phyloP scores from a whole-genome alignment of 2,329 filamentous ascomycete genomes.

The Xylaria multiplex region DNA sequence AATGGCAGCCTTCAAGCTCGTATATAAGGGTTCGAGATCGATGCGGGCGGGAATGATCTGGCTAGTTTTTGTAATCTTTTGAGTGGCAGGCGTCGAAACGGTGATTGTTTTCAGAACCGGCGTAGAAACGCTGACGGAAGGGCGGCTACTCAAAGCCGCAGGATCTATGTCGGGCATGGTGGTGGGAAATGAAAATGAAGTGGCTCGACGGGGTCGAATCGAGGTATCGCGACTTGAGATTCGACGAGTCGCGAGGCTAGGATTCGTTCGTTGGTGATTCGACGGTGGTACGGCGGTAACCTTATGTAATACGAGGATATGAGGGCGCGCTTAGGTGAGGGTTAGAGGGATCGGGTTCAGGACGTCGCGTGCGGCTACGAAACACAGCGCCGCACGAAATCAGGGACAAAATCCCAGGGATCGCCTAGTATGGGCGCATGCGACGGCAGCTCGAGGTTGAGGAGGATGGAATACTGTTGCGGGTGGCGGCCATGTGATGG shows the following conservation, averaged over 20 bases:
- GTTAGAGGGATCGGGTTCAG: conserved; percentile 9
- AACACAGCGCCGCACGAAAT: conserved; percentile 45
- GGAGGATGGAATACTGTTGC: conserved; percentile 39
- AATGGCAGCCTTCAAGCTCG: conserved; percentile 68
- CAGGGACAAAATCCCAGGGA: conserved; percentile 44
- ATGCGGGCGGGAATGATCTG: conserved; percentile 73
- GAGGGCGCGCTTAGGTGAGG: conserved; percentile 19
- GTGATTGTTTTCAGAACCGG: conserved; percentile 70
- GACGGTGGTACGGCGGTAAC: not conserved
- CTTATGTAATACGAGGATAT: not conserved
- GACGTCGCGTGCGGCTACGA: conserved; percentile 43
- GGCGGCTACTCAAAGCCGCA: conserved; percentile 70
- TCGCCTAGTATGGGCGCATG: conserved; percentile 40
- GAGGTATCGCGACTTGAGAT: conserved; percentile 39
- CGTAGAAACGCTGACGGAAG: conserved; percentile 66
- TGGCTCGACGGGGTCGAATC: conserved; percentile 39
- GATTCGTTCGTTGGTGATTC: conserved; percentile 2
- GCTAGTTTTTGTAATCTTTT: conserved; percentile 67
- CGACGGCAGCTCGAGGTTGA: conserved; percentile 39
- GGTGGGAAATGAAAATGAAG: conserved; percentile 34
- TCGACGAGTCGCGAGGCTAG: conserved; percentile 36
- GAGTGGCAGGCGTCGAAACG: conserved; percentile 59
- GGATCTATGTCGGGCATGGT: conserved; percentile 76
- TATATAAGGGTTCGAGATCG: conserved; percentile 73
- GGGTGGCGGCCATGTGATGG: conserved; percentile 41